These are phyloP conservation scores for Yamadazyma nakazawae DNA, from an alignment of 805 yeast species.

Conservation along the genomic window DNA sequence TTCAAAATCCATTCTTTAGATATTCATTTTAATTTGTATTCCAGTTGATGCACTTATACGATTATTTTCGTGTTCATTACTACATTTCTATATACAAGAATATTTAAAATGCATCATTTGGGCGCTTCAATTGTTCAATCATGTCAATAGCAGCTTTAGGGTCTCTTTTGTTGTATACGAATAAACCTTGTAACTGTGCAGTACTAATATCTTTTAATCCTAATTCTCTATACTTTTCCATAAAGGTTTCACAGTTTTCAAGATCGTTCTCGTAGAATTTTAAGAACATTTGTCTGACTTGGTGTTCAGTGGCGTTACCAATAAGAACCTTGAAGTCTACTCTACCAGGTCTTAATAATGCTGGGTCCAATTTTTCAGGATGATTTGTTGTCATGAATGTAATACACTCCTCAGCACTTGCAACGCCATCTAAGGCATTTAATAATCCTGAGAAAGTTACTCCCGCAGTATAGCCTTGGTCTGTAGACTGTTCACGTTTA, in stretches of 20 bases:
- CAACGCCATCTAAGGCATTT: constrained; percentile 95
- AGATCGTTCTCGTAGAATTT: constrained; percentile 71
- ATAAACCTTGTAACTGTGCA: constrained; percentile 92
- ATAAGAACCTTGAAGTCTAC: constrained; percentile 80
- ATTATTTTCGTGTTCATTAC: background rate
- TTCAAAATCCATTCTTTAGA: constrained; percentile 52
- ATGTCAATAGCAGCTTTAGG: constrained; percentile 73
- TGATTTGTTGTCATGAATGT: constrained; percentile 99
- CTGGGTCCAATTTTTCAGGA: constrained; percentile 91
- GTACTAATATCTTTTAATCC: constrained; percentile 62
- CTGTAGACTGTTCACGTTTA: constrained; percentile 70
- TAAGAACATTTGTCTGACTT: constrained; percentile 78
- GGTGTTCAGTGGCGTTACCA: constrained; percentile 83
- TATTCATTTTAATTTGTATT: constrained; percentile 22
- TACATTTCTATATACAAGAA: background rate
- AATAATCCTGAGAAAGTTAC: constrained; percentile 93
- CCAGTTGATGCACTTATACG: background rate
- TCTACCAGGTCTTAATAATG: constrained; percentile 91
- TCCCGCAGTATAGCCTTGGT: constrained; percentile 77
- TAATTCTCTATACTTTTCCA: constrained; percentile 44
- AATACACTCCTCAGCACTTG: constrained; percentile 93
- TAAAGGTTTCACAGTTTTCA: constrained; percentile 51
- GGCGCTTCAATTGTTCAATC: constrained; percentile 45
- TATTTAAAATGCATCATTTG: constrained; percentile 13
- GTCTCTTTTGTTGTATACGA: constrained; percentile 84